These are phyloP conservation scores for Penicillium verhagenii DNA, from an alignment of 495 filamentous ascomycete genomes.

Conservation along the genomic window DNA sequence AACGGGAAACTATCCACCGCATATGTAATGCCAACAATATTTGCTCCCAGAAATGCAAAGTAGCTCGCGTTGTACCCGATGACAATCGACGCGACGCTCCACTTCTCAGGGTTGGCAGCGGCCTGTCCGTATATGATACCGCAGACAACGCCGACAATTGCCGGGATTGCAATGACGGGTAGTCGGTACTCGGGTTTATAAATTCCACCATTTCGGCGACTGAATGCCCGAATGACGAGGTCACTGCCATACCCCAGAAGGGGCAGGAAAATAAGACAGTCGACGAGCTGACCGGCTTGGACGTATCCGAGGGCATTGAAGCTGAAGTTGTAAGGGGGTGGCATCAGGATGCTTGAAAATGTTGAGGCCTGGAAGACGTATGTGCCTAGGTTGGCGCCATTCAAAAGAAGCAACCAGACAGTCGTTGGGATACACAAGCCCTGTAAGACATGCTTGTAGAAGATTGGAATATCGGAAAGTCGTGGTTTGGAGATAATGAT, in stretches of 20 bases:
- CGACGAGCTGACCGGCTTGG: slow-evolving; percentile 24
- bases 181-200: slow-evolving; percentile 26
- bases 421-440: slow-evolving; percentile 21
- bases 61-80: slow-evolving; percentile 23
- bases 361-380: slow-evolving; percentile 24
- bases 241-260: slow-evolving; percentile 27
- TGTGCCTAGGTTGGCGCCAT: slow-evolving; percentile 21
- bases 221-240: slow-evolving; percentile 10
- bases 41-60: slow-evolving; percentile 24
- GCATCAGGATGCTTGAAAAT: slow-evolving; percentile 16
- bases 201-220: slow-evolving; percentile 12
- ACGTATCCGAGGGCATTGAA: slow-evolving; percentile 22
- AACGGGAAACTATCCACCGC: slow-evolving; percentile 25
- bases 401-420: slow-evolving; percentile 24
- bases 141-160: slow-evolving; percentile 16
- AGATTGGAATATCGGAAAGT: slow-evolving; percentile 11
- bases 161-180: slow-evolving; percentile 20
- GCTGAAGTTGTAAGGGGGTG: slow-evolving; percentile 18
- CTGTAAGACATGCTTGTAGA: slow-evolving; percentile 22
- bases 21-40: slow-evolving; percentile 27
- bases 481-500: slow-evolving; percentile 4
- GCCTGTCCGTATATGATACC: slow-evolving; percentile 24
- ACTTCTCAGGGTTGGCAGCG: slow-evolving; percentile 11
- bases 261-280: slow-evolving; percentile 23
- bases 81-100: slow-evolving; percentile 16